These are phyloP conservation scores for Candida rishiriensis DNA, from an alignment of 805 yeast species.

Conservation along the genomic window DNA sequence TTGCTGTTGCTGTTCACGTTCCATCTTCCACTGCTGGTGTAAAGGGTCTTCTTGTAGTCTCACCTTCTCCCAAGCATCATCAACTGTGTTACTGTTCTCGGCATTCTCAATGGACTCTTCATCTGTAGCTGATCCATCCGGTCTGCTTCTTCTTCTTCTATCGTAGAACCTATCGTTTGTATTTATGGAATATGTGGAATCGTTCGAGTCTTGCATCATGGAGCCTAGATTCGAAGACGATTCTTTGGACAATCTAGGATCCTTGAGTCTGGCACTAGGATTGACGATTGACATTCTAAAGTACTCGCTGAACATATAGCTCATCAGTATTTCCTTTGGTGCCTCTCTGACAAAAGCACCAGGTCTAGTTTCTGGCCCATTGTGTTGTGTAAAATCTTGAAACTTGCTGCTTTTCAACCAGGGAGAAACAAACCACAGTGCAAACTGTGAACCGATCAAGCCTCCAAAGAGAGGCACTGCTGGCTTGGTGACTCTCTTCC, in stretches of 20 bases:
- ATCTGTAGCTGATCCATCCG: no score
- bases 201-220: not conserved
- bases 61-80: constrained; percentile 20
- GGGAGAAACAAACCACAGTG: constrained; percentile 31
- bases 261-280: constrained; percentile 48
- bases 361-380: constrained; percentile 23
- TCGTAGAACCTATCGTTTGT: not conserved
- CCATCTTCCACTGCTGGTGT: not conserved
- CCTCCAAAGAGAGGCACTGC: constrained; percentile 40
- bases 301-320: constrained; percentile 27
- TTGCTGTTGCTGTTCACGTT: not conserved
- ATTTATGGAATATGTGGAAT: not conserved
- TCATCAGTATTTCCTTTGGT: not conserved
- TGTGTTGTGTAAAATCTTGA: constrained; percentile 25
- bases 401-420: constrained; percentile 28
- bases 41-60: constrained; percentile 6
- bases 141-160: no score
- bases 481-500: constrained; percentile 32
- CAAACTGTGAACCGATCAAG: constrained; percentile 26
- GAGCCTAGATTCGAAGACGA: no score
- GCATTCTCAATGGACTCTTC: no score
- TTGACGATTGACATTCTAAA: constrained; percentile 48
- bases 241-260: constrained; percentile 37
- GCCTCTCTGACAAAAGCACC: constrained; percentile 37
- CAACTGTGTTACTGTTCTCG: not conserved